Evolutionary conservation across 1,139 yeast species (phyloP), one percentile per base, ranked within the genome.

Genomic region (Pichia sp.): DNA sequence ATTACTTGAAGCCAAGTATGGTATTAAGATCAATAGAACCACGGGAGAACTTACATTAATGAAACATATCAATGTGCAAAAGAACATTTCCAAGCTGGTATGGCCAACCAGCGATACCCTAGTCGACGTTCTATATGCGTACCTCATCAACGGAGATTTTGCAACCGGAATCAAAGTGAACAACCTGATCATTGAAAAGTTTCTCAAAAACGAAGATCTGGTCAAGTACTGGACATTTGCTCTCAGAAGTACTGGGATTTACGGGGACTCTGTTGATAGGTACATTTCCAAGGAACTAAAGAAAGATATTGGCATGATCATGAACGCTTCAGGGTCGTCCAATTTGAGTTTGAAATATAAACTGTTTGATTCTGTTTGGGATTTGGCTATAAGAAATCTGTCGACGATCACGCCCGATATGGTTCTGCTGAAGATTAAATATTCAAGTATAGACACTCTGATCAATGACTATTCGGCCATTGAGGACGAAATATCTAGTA

Each of bases 1-100:
- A 8, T 51, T 50, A 28, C 48, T 62, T n/a, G 44, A 48, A 27
- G 41, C 44, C 3, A 48, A 55, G 4, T 62, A 63, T 63, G 60
- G 59, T 9, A 39, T 59, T 10, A 48, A 51, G 23, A 40, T 48
- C 4, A 44, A 45, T 27, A 43, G 42, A 29, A 36, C 29, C 11
- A 26, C 23, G 7, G 4, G 43, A 3, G 44, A 43, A 33, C 23
- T 16, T 16, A 16, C 23, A 16, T 16, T 16, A 11, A 8, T 31
- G 33, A 11, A 31, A 31, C 44, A 46, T 37, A 42, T 48, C 5
- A 46, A 42, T 28, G 33, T 44, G 5, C 36, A 36, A 9, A 44
- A 44, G 31, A 34, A 42, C n/a, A 44, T 44, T 9, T 34, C 40
- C 26, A 34, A 26, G 5, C 33, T 45, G 27, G 11, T 42, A n/a